phyloP scores from a whole-genome alignment of 192 early-diverging fungal genomes.

The Gamsiella multidivaricata region DNA sequence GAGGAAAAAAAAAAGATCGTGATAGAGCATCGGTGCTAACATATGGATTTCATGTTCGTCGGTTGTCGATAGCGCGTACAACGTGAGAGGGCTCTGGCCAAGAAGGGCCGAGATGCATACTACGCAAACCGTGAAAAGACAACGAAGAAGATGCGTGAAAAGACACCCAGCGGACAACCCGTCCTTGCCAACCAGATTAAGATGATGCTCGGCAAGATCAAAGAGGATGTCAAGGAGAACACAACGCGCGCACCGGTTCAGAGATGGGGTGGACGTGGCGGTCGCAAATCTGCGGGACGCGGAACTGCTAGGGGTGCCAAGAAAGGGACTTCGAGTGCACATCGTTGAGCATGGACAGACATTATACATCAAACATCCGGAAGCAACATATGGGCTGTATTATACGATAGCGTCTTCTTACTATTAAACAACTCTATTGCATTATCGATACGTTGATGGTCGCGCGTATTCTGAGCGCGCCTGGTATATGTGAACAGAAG shows the following conservation, averaged over 20 bases:
- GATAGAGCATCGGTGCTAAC: no score
- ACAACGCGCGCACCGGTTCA: conserved; percentile 37
- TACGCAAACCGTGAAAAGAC: conserved; percentile 50
- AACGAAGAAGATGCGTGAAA: conserved; percentile 37
- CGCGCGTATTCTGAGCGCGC: no score
- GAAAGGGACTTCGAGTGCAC: conserved; percentile 43
- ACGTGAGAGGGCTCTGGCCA: conserved; percentile 40
- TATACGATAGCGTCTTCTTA: no score
- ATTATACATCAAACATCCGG: neutral
- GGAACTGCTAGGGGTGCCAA: conserved; percentile 31
- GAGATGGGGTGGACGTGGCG: conserved; percentile 42
- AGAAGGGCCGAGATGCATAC: conserved; percentile 52
- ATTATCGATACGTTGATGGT: no score
- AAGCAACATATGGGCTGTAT: no score
- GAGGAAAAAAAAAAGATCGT: neutral
- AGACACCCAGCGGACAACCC: conserved; percentile 39
- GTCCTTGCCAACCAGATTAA: conserved; percentile 52
- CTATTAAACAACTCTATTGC: no score
- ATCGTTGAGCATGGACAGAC: neutral
- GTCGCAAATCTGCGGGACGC: conserved; percentile 37
- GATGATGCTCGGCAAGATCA: conserved; percentile 54
- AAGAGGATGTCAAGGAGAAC: conserved; percentile 50
- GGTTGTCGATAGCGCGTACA: conserved; percentile 25
- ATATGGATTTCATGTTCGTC: neutral
- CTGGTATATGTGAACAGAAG: no score